phyloP scores from a whole-genome alignment of 345 rosid species.

The Citrus mangshanensis region DNA sequence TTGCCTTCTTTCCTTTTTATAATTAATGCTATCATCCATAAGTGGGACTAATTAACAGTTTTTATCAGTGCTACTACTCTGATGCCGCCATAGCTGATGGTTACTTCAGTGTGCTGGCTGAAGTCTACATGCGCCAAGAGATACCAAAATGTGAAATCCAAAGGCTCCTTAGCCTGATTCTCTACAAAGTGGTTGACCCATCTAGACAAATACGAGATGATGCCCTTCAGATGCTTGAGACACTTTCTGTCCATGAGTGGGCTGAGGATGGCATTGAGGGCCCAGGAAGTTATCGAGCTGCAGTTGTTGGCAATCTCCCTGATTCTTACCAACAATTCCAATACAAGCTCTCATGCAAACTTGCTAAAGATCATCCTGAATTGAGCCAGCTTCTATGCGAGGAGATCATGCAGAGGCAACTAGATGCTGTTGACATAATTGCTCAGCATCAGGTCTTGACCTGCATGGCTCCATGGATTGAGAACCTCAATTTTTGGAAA shows the following conservation, averaged over 20 bases:
- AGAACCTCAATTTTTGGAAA: slow-evolving; percentile 97
- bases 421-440: slow-evolving; percentile 97
- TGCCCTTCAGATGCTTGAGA: slow-evolving; percentile 99
- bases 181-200: slow-evolving; percentile 97
- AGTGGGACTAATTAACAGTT: slow-evolving; percentile 20
- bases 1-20: not conserved
- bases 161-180: slow-evolving; percentile 91
- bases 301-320: slow-evolving; percentile 97
- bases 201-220: slow-evolving; percentile 98
- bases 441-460: slow-evolving; percentile 99
- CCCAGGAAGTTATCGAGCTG: slow-evolving; percentile 95
- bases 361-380: slow-evolving; percentile 96
- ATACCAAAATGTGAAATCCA: slow-evolving; percentile 96
- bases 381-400: slow-evolving; percentile 96
- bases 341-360: slow-evolving; percentile 92
- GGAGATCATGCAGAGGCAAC: slow-evolving; percentile 99
- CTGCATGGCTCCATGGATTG: slow-evolving; percentile 99
- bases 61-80: slow-evolving; percentile 85
- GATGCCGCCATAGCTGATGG: slow-evolving; percentile 96
- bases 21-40: not conserved
- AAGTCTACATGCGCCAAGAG: slow-evolving; percentile 99
- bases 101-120: slow-evolving; percentile 96
- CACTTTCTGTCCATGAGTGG: slow-evolving; percentile 97
- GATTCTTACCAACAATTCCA: slow-evolving; percentile 99
- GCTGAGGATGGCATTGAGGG: slow-evolving; percentile 91